Base-by-base conservation (phyloP, 2,329 filamentous ascomycete genomes). In the Diaporthe helianthi region DNA sequence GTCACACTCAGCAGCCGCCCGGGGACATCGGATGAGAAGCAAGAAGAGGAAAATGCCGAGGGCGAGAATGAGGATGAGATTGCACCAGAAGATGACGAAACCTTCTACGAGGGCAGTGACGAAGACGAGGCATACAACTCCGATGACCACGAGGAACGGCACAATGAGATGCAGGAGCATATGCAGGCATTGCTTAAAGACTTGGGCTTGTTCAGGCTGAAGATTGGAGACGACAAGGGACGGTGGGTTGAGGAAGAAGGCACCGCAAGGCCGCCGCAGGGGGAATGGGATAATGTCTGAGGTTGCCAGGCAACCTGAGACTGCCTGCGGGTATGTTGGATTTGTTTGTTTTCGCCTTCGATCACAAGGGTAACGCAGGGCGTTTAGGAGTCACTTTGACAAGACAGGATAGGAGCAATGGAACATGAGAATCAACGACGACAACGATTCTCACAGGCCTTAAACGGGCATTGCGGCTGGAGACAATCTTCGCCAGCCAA, bases 181-280 rank as follows among this genome's bases (percentile, higher is more conserved):
- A 95, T 97, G 85, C 89, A 94, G 74, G 90, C 91, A 44, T 86
- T 98, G 76, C 84, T 99, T 73, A 89, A 90, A 74, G 94, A 98
- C 74, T 78, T 97, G 67, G 87, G 87, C 36, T 79, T 95, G 77
- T 97, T 97, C 82, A 91, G 91, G 79, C 89, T 89, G 75, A 98
- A 97, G 82, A 89, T 98, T 72, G 90, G 88, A 8, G 93, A 96
- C 75, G 96, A 98, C 78, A 88, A 92, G 79, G 83, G 83, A 68
- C 83, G 92, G 47, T 96, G 92, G 76, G 75, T 92, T 75, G 92
- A 93, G 75, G 87, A 88, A 66, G 85, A 88, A 67, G 47, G n/a
- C 9, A 83, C 86, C 24, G 87, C 89, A 70, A 80, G 84, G 26
- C 80, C 76, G 76, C 84, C 85, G n/a, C 73, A 88, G 63, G 83